phyloP scores from a whole-genome alignment of 345 rosid species.

The Euphorbia lathyris region DNA sequence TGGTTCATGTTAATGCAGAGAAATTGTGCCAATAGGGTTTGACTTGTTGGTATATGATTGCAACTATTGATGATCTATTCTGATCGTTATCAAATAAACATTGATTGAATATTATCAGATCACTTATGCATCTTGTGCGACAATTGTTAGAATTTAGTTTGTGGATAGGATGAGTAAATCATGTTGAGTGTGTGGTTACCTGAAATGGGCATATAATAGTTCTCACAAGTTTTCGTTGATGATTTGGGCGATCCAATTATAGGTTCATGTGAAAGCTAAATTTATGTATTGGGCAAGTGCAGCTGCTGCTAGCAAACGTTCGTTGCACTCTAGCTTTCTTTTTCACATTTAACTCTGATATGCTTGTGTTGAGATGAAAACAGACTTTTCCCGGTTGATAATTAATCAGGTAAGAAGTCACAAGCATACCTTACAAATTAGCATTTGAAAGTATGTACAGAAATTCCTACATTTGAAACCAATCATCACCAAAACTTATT shows the following conservation, averaged over 20 bases:
- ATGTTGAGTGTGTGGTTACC: no score
- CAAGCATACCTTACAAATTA: neutral
- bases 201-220: no score
- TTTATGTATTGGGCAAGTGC: no score
- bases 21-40: neutral
- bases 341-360: no score
- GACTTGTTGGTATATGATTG: neutral
- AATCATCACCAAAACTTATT: neutral
- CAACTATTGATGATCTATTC: neutral
- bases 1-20: neutral
- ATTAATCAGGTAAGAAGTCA: no score
- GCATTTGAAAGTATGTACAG: neutral
- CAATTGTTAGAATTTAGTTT: neutral
- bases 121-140: neutral
- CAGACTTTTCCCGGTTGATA: no score
- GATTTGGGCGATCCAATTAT: no score
- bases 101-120: neutral
- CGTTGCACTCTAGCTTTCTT: no score
- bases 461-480: neutral
- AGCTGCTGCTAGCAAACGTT: no score
- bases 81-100: neutral
- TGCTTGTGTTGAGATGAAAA: no score
- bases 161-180: neutral
- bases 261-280: no score
- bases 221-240: no score